A percentile compares a stretch with the other conserved stretches of the same genome.
These are phyloP conservation scores for Aspergillus sp. DNA, from an alignment of 2,329 filamentous ascomycete genomes.

Conservation along the genomic window DNA sequence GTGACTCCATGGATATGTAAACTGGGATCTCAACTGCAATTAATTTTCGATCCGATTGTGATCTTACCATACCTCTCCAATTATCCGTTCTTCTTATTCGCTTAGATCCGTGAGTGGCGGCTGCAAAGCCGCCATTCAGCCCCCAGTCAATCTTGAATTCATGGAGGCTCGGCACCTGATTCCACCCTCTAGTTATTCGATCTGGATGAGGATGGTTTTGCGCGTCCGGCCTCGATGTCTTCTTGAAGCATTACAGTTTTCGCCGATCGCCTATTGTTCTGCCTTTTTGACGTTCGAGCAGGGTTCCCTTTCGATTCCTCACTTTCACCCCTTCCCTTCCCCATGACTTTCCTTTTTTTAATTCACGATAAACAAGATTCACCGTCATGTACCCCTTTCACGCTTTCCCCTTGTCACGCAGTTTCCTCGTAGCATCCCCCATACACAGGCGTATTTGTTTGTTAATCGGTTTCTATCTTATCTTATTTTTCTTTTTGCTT, in stretches of 20 bases:
- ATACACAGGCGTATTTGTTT: slow-evolving; percentile 37
- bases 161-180: slow-evolving; percentile 5
- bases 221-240: slow-evolving; percentile 2
- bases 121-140: not conserved
- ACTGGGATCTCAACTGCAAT: slow-evolving; percentile 14
- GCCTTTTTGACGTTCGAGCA: slow-evolving; percentile 8
- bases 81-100: slow-evolving; percentile 9
- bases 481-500: slow-evolving; percentile 19
- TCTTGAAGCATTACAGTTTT: slow-evolving; percentile 1
- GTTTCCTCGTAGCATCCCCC: slow-evolving; percentile 30
- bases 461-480: slow-evolving; percentile 23
- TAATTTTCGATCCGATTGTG: slow-evolving; percentile 7
- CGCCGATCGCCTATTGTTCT: not conserved
- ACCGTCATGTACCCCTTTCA: slow-evolving; percentile 42
- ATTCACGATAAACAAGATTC: slow-evolving; percentile 44
- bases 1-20: slow-evolving; percentile 73
- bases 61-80: slow-evolving; percentile 9
- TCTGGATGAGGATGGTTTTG: not conserved
- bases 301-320: slow-evolving; percentile 1
- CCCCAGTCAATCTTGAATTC: slow-evolving; percentile 2
- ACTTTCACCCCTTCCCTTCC: slow-evolving; percentile 3
- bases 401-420: slow-evolving; percentile 8
- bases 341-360: slow-evolving; percentile 12
- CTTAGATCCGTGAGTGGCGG: slow-evolving; percentile 10
- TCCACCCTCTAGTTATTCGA: not conserved